Base-by-base conservation (phyloP, 2,329 filamentous ascomycete species). In the Pseudogymnoascus sp. region DNA sequence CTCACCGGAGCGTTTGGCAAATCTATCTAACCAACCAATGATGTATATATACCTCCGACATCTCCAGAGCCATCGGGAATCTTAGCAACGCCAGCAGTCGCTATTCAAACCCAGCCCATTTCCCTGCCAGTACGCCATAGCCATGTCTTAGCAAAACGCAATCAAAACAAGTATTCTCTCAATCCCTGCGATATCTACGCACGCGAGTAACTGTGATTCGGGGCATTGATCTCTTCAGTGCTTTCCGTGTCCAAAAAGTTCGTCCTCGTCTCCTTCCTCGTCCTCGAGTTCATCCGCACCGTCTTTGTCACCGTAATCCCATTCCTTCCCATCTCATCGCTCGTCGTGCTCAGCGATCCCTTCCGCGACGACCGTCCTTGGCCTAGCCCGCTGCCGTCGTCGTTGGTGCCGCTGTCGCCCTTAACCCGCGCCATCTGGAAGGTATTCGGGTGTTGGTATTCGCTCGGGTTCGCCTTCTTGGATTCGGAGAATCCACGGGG, bases 381-480 rank as follows among this genome's bases (percentile, higher is more conserved):
- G n/a, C 50, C 28, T 10, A 56, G n/a, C n/a, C 50, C 50, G 26
- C 50, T 56, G 8, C 28, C 28, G 3, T 56, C 50, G 4, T 56
- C 26, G n/a, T 56, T 56, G n/a, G n/a, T 33, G 3, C 50, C 28
- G 26, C 10, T 33, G 7, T 26, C 50, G 28, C 26, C 50, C 50
- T 56, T 56, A 16, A 56, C 50, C 10, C 50, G 26, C n/a, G 50
- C 50, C 50, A 56, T 56, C n/a, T 56, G 50, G 50, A 56, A 56
- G 26, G 50, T 56, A 2, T 56, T 56, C n/a, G 50, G 26, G 26
- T 56, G 50, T 56, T 33, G 50, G 28, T 56, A 56, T 56, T 56
- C 50, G 19, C 50, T 56, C 5, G 50, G 50, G 50, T 56, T 56
- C n/a, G 26, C n/a, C 28, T 56, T 31, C 50, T 56, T 56, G n/a